Percentiles rank a stretch among this genome's conserved stretches.
phyloP scores from a whole-genome alignment of 441 rosid genomes.

The Metrosideros polymorpha region DNA sequence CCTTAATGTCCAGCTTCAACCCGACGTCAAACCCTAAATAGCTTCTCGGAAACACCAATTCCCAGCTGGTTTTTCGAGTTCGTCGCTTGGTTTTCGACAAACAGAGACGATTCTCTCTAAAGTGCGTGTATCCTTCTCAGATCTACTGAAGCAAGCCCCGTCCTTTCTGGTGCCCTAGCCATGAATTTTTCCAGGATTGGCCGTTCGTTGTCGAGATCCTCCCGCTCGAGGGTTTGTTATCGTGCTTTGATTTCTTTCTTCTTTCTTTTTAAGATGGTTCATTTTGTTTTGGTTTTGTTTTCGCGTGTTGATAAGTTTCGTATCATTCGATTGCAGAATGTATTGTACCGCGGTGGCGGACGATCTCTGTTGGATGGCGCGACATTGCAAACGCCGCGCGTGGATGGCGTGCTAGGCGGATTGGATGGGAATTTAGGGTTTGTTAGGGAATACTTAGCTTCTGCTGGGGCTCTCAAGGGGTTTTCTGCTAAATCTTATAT shows the following conservation, averaged over 20 bases:
- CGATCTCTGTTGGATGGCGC: slow-evolving; percentile 22
- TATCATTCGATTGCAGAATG: slow-evolving; percentile 15
- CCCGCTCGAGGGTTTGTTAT: slow-evolving; percentile 42
- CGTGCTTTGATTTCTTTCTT: neutral
- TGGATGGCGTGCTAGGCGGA: slow-evolving; percentile 15
- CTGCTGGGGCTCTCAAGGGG: slow-evolving; percentile 28
- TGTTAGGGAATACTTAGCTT: slow-evolving; percentile 48
- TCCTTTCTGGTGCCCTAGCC: neutral
- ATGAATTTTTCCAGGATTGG: slow-evolving; percentile 66
- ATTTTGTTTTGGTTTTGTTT: neutral
- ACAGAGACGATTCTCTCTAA: neutral
- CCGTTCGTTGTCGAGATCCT: slow-evolving; percentile 43
- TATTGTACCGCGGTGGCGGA: slow-evolving; percentile 13
- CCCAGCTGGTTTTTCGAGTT: neutral
- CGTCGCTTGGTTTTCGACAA: neutral
- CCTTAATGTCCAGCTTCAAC: neutral
- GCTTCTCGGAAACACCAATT: neutral
- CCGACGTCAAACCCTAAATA: neutral
- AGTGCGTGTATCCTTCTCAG: neutral
- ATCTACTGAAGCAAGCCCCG: neutral
- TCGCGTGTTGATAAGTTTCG: neutral
- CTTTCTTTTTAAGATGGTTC: neutral
- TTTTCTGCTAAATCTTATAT: slow-evolving; percentile 7
- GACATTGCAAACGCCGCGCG: slow-evolving; percentile 1
- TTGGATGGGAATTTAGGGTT: slow-evolving; percentile 40